phyloP scores from a whole-genome alignment of 306 rosid genomes.

The Vigna mungo region DNA sequence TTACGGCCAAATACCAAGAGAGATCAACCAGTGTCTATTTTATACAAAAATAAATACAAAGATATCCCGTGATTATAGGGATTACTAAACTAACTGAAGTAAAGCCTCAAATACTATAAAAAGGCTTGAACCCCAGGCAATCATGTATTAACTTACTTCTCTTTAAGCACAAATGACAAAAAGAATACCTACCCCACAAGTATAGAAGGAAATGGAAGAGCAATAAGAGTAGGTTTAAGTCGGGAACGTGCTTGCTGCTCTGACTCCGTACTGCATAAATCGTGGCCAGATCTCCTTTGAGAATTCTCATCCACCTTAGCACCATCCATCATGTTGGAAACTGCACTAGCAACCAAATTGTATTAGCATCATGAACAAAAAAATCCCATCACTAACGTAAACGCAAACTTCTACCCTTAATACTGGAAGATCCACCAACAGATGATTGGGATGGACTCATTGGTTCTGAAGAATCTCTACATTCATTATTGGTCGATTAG shows the following conservation, averaged over 20 bases:
- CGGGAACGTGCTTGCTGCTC: conserved; percentile 72
- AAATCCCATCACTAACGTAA: conserved; percentile 29
- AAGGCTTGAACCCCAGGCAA: conserved; percentile 1
- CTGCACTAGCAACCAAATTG: conserved; percentile 49
- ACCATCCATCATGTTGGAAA: conserved; percentile 65
- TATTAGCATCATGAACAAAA: conserved; percentile 38
- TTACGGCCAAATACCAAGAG: not conserved
- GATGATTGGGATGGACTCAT: conserved; percentile 91
- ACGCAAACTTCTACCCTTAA: conserved; percentile 65
- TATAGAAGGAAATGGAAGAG: conserved; percentile 88
- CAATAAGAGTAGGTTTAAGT: conserved; percentile 79
- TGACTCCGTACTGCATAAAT: conserved; percentile 72
- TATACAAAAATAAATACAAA: conserved; percentile 3
- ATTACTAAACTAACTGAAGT: not conserved
- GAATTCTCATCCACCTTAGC: conserved; percentile 78
- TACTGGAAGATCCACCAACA: conserved; percentile 78
- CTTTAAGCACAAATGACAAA: conserved; percentile 13
- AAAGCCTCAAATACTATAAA: conserved; percentile 12
- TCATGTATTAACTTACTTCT: conserved; percentile 11
- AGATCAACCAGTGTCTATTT: not conserved
- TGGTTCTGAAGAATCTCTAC: conserved; percentile 89
- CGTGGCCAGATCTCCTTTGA: conserved; percentile 87
- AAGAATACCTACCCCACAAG: conserved; percentile 84
- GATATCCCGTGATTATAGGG: not conserved
- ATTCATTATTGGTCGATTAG: conserved; percentile 80